Conservation (phyloP, 208 protist genomes). For the Novymonas esmeraldas region DNA sequence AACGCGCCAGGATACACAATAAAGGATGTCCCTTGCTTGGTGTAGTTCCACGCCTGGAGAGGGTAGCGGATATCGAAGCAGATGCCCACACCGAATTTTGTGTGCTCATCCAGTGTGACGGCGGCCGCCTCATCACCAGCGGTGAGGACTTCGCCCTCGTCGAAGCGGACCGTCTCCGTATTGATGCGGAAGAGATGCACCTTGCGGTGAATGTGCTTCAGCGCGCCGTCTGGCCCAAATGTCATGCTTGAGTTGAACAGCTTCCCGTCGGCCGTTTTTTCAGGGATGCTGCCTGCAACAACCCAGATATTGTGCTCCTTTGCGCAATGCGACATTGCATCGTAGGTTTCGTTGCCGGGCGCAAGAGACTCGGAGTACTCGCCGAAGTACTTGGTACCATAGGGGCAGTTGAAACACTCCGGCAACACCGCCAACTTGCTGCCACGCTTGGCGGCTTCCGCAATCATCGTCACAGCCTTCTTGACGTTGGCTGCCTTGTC, state of each 20-base stretch:
- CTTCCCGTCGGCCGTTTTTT: conserved; percentile 77
- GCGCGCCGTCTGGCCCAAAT: conserved; percentile 88
- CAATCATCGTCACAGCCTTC: conserved; percentile 77
- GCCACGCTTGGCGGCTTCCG: conserved; percentile 73
- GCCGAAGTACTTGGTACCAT: conserved; percentile 93
- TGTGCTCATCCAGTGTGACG: conserved; percentile 44
- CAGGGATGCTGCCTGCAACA: conserved; percentile 95
- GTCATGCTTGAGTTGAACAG: conserved; percentile 96
- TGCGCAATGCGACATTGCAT: conserved; percentile 70
- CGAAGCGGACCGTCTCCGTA: conserved; percentile 94
- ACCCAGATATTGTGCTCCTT: conserved; percentile 84
- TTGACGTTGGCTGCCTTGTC: conserved; percentile 87
- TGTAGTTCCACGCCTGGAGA: conserved; percentile 86
- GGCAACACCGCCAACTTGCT: conserved; percentile 92
- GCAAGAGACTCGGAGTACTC: conserved; percentile 93
- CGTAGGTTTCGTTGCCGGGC: conserved; percentile 72
- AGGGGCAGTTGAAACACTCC: conserved; percentile 96
- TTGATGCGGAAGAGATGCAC: conserved; percentile 98
- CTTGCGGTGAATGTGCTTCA: conserved; percentile 93
- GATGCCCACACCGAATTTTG: conserved; percentile 96
- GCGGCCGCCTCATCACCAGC: conserved; percentile 74
- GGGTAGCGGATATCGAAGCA: conserved; percentile 99
- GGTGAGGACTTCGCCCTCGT: conserved; percentile 95
- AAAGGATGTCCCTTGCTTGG: conserved; percentile 81
- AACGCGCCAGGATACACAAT: conserved; percentile 97